phyloP scores from a whole-genome alignment of 2,329 filamentous ascomycete genomes.

The Aquanectria penicillioides region DNA sequence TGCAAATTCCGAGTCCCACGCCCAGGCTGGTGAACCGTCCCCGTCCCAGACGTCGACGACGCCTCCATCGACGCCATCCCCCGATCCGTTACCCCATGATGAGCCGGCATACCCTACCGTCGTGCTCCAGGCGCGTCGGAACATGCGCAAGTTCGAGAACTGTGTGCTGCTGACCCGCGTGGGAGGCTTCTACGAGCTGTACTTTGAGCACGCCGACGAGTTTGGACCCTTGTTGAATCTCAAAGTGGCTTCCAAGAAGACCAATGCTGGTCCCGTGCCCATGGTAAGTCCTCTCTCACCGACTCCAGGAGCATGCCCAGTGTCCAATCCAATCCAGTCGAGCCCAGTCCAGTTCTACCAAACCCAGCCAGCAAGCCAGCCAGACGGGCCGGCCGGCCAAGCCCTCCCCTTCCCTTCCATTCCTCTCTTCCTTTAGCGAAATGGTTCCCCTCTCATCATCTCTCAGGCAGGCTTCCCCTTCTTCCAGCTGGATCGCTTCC shows the following conservation, averaged over 20 bases:
- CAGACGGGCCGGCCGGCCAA: too few relatives aligned
- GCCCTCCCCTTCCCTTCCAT: background rate
- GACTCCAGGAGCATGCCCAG: slow-evolving; percentile 9
- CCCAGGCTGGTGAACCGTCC: background rate
- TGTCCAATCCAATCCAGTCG: too few relatives aligned
- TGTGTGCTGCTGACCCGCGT: slow-evolving; percentile 93
- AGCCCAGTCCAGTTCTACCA: too few relatives aligned
- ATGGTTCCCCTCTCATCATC: slow-evolving; percentile 22
- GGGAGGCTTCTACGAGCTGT: slow-evolving; percentile 96
- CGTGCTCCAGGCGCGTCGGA: slow-evolving; percentile 83
- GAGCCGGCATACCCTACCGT: slow-evolving; percentile 82
- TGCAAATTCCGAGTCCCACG: background rate
- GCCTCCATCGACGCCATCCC: slow-evolving; percentile 28
- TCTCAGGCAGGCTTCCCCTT: slow-evolving; percentile 88
- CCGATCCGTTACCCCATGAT: slow-evolving; percentile 49
- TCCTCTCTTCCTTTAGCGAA: background rate
- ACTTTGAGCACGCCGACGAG: slow-evolving; percentile 94
- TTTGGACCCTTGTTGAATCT: slow-evolving; percentile 86
- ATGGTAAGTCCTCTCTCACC: slow-evolving; percentile 70
- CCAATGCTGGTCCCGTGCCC: slow-evolving; percentile 79
- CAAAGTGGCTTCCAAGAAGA: slow-evolving; percentile 85
- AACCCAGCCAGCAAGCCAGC: too few relatives aligned
- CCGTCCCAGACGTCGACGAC: slow-evolving; percentile 12
- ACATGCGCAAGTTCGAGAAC: slow-evolving; percentile 90
- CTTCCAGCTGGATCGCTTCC: slow-evolving; percentile 89